Evolutionary conservation across 2,329 filamentous ascomycete species (phyloP).

Genomic region (Microcyclospora tardicrescens): DNA sequence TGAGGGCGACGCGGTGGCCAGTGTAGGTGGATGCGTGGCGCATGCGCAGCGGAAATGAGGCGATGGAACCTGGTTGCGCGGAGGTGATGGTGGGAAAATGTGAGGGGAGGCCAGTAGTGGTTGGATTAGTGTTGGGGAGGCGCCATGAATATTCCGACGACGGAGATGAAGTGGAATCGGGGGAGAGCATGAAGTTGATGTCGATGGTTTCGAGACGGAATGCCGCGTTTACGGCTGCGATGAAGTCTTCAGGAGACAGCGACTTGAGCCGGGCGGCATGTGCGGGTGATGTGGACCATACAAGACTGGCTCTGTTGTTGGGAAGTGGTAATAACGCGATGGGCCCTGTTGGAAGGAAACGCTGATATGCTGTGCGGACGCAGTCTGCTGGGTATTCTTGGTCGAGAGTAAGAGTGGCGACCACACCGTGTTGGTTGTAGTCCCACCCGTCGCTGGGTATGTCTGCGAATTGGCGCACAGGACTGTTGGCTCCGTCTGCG

Average conservation of each 20-base stretch:
- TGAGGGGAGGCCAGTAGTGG: constrained; percentile 24
- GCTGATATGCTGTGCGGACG: constrained; percentile 76
- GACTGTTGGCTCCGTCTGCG: constrained; percentile 89
- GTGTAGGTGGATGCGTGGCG: constrained; percentile 91
- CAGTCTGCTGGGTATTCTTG: constrained; percentile 15
- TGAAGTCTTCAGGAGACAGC: constrained; percentile 59
- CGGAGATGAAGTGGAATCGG: constrained; percentile 25
- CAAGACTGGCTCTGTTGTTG: constrained; percentile 67
- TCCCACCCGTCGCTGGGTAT: constrained; percentile 87
- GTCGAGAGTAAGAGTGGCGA: constrained; percentile 66
- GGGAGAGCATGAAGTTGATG: constrained; percentile 66
- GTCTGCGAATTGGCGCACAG: constrained; percentile 76
- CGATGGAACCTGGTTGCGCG: constrained; percentile 67
- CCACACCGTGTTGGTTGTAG: constrained; percentile 78
- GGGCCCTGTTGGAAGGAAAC: constrained; percentile 85
- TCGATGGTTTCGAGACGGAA: constrained; percentile 74
- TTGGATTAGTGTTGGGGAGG: constrained; percentile 51
- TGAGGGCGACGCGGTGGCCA: constrained; percentile 74
- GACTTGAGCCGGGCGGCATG: constrained; percentile 69
- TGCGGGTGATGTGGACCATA: constrained; percentile 84
- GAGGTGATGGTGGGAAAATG: constrained; percentile 45
- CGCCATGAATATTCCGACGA: constrained; percentile 77
- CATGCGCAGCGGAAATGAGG: constrained; percentile 82
- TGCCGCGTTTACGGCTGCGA: constrained; percentile 82
- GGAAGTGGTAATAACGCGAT: constrained; percentile 85